These are phyloP conservation scores for Aspergillus pseudonomiae DNA, from an alignment of 2,329 filamentous ascomycete genomes.

Conservation along the genomic window DNA sequence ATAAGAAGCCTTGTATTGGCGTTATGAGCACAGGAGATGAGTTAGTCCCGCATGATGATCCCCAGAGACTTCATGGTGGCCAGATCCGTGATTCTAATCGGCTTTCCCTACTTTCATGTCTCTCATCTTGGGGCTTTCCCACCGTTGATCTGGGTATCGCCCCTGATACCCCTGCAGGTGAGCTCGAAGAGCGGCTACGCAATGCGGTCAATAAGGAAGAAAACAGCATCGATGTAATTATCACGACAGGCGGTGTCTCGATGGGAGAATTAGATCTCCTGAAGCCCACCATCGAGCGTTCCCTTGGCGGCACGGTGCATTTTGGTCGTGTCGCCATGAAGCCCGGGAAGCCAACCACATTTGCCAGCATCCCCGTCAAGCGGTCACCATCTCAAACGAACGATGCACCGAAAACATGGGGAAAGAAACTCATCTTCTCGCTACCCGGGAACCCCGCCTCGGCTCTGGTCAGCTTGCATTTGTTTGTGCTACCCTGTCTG, in stretches of 20 bases:
- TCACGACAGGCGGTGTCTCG: conserved; percentile 92
- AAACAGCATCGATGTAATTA: conserved; percentile 70
- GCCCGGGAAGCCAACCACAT: conserved; percentile 95
- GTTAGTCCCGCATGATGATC: conserved; percentile 72
- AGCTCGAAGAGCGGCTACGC: conserved; percentile 76
- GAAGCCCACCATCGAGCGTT: conserved; percentile 91
- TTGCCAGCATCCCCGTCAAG: conserved; percentile 79
- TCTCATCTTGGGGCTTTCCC: conserved; percentile 72
- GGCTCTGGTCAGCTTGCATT: conserved; percentile 87
- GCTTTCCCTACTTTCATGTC: conserved; percentile 79
- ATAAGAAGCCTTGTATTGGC: conserved; percentile 75
- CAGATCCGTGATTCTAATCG: conserved; percentile 95
- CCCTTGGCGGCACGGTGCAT: conserved; percentile 88
- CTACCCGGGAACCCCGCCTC: conserved; percentile 93
- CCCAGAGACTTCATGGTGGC: conserved; percentile 67
- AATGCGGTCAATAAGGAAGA: conserved; percentile 63
- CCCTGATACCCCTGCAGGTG: conserved; percentile 57
- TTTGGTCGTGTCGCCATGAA: conserved; percentile 98
- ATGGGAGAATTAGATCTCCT: conserved; percentile 98
- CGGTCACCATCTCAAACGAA: conserved; percentile 37
- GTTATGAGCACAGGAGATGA: conserved; percentile 95
- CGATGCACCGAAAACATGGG: conserved; percentile 54
- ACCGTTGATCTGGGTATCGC: conserved; percentile 86
- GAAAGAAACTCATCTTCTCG: conserved; percentile 77
- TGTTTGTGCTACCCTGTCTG: conserved; percentile 88